Evolutionary conservation across 306 rosid genomes (phyloP).

Genomic region (Glycyrrhiza uralensis): DNA sequence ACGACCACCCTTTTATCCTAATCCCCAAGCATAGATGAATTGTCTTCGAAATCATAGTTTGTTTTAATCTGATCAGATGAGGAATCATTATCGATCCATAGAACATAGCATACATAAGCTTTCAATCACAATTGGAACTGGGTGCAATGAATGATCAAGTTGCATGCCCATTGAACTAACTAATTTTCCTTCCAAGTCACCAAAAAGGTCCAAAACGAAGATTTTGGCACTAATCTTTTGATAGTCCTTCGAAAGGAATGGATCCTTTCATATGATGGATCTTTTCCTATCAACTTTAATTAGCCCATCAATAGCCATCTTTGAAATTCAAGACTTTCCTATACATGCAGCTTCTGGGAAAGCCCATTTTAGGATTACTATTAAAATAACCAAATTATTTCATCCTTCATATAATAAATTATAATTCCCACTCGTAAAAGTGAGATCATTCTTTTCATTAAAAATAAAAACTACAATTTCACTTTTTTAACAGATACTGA

Average conservation of each 20-base stretch:
- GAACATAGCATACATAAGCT: background rate
- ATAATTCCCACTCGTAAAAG: too few species aligned
- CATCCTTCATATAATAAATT: too few species aligned
- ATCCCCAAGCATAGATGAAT: background rate
- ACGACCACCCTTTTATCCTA: slow-evolving; percentile 23
- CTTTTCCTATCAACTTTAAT: background rate
- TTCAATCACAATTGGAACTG: slow-evolving; percentile 20
- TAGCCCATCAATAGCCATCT: slow-evolving; percentile 24
- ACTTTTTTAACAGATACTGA: too few species aligned
- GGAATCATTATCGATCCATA: slow-evolving; percentile 27
- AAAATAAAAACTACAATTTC: too few species aligned
- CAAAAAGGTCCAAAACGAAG: slow-evolving; percentile 27
- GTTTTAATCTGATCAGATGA: background rate
- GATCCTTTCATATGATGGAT: slow-evolving; percentile 22
- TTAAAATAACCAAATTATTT: background rate
- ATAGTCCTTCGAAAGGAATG: slow-evolving; percentile 41
- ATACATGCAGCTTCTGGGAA: slow-evolving; percentile 40
- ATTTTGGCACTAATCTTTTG: slow-evolving; percentile 36
- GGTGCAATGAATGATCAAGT: slow-evolving; percentile 45
- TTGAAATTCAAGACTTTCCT: slow-evolving; percentile 17
- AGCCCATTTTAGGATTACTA: background rate
- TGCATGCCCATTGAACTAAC: slow-evolving; percentile 51
- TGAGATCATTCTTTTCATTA: too few species aligned
- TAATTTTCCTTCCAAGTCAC: slow-evolving; percentile 34
- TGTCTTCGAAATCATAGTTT: slow-evolving; percentile 4